Percentiles rank a stretch among this genome's conserved stretches.
phyloP scores from a whole-genome alignment of 1,284 basidiomycete species.

The Rhodotorula sp. region DNA sequence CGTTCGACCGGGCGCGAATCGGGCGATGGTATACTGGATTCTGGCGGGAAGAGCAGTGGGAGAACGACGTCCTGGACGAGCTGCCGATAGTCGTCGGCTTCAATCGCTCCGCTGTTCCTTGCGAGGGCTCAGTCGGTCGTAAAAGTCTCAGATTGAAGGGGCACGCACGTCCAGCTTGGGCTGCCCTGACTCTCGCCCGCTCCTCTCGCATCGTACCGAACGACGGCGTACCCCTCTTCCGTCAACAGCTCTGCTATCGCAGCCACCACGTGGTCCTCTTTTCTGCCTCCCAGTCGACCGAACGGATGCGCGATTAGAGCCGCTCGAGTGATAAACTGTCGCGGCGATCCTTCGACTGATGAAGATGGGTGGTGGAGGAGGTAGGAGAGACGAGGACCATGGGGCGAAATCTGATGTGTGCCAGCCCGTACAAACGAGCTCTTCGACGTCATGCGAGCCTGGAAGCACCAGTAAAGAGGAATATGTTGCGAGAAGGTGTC shows the following conservation, averaged over 20 bases:
- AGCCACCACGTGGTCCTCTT: slow-evolving; percentile 33
- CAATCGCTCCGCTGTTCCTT: slow-evolving; percentile 58
- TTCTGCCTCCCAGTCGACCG: slow-evolving; percentile 36
- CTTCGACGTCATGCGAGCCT: background rate
- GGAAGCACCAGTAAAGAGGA: background rate
- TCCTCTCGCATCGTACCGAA: slow-evolving; percentile 71
- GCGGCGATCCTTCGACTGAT: no score
- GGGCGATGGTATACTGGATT: slow-evolving; percentile 50
- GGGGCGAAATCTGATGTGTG: background rate
- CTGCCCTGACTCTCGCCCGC: slow-evolving; percentile 68
- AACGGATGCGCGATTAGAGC: slow-evolving; percentile 41
- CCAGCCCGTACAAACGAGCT: background rate
- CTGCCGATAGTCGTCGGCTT: slow-evolving; percentile 64
- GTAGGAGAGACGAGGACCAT: slow-evolving; percentile 1
- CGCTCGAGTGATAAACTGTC: background rate
- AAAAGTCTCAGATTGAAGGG: no score
- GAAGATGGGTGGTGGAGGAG: background rate
- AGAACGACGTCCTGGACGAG: slow-evolving; percentile 60
- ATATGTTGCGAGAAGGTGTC: background rate
- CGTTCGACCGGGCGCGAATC: slow-evolving; percentile 53
- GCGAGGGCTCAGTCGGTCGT: no score
- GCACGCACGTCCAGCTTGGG: slow-evolving; percentile 56
- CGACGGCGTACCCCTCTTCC: slow-evolving; percentile 56
- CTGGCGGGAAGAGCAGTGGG: slow-evolving; percentile 50
- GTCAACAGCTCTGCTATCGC: slow-evolving; percentile 11